phyloP scores from a whole-genome alignment of 345 rosid genomes.

The Arabis alpina region DNA sequence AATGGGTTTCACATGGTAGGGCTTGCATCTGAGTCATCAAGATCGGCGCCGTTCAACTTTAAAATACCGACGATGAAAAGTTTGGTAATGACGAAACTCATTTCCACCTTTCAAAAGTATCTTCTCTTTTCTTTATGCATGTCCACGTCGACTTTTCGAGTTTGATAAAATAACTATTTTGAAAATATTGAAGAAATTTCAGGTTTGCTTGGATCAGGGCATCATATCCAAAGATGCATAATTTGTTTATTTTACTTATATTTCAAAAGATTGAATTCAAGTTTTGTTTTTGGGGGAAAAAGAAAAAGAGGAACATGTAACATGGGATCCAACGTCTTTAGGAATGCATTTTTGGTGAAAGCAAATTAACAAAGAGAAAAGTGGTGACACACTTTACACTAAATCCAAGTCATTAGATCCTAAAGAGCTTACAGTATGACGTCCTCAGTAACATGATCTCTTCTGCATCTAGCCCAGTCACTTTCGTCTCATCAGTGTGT shows the following conservation, averaged over 20 bases:
- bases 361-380: constrained; percentile 9
- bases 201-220: background rate
- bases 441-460: constrained; percentile 30
- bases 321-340: constrained; percentile 35
- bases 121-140: constrained; percentile 1
- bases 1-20: constrained; percentile 32
- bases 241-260: background rate
- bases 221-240: background rate
- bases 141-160: background rate
- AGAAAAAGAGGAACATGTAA: constrained; percentile 33
- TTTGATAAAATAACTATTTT: background rate
- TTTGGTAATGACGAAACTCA: background rate
- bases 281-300: constrained; percentile 12
- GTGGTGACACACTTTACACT: constrained; percentile 41
- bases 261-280: constrained; percentile 2
- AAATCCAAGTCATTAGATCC: constrained; percentile 43
- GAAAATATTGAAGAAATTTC: too few species aligned
- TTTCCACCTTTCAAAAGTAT: background rate
- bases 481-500: background rate
- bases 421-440: constrained; percentile 40
- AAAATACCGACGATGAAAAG: constrained; percentile 13
- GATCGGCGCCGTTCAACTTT: constrained; percentile 31
- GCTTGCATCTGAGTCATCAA: constrained; percentile 27
- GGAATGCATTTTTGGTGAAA: constrained; percentile 15
- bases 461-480: constrained; percentile 14